These are phyloP conservation scores for Kickxella alabastrina DNA, from an alignment of 192 early-diverging fungal genomes.

Conservation along the genomic window DNA sequence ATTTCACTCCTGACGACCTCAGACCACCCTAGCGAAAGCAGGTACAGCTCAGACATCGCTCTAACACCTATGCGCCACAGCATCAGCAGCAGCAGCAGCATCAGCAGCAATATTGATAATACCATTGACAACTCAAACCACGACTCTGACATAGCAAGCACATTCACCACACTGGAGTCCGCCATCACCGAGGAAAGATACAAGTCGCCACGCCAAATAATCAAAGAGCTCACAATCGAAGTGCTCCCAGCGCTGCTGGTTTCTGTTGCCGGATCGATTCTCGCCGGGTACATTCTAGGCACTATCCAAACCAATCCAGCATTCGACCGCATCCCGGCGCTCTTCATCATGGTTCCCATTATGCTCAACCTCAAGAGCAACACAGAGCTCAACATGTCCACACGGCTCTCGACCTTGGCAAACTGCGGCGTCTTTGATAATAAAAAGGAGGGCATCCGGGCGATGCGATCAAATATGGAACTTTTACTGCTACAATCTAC, in stretches of 20 bases:
- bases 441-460: constrained; percentile 45
- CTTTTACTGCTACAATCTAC: constrained; percentile 72
- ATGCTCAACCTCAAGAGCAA: constrained; percentile 88
- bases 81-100: constrained; percentile 6
- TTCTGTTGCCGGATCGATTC: constrained; percentile 64
- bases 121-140: neutral
- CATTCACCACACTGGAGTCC: neutral
- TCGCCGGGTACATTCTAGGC: constrained; percentile 70
- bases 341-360: constrained; percentile 84
- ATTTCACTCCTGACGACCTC: neutral
- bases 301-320: constrained; percentile 64
- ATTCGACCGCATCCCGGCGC: constrained; percentile 62
- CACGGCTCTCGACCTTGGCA: constrained; percentile 74
- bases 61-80: neutral
- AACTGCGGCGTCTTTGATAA: constrained; percentile 67
- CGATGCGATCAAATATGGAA: constrained; percentile 70
- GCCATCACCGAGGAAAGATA: constrained; percentile 1
- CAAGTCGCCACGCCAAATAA: constrained; percentile 14
- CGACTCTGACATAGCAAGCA: neutral
- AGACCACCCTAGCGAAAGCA: neutral
- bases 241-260: constrained; percentile 65
- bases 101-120: neutral
- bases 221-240: constrained; percentile 44
- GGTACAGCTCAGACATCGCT: neutral
- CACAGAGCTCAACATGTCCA: constrained; percentile 85